Base-by-base conservation (phyloP, 225 moss, liverwort and hornwort species). In the Marchantia paleacea region DNA sequence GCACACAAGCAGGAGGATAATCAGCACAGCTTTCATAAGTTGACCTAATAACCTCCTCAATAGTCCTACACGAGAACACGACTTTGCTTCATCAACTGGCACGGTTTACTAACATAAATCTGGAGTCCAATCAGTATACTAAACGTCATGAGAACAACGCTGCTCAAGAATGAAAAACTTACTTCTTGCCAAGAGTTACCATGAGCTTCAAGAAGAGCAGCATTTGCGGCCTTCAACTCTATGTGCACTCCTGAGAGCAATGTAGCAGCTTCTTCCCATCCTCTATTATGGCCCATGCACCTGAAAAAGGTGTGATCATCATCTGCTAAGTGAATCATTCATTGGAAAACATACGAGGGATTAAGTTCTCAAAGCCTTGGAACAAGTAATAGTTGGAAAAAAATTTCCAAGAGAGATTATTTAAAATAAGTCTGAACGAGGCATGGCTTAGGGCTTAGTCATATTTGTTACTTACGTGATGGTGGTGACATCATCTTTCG, bases 221-320 rank as follows among this genome's bases (percentile, higher is more conserved):
- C 95, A 89, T 99, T 99, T 51, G 99, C 94, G 70, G 95, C 94
- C 83, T 99, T 94, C 66, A 99, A 78, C 87, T 99, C 95, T 73
- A 99, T 88, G 78, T 85, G 82, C 76, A 92, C 78, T 67, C 99
- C 99, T 80, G 91, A 91, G 39, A 95, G 85, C 31, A 90, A 75
- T 71, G 90, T 95, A 24, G 99, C 99, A 84, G 99, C 99, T 86
- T 99, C 99, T 91, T 99, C 99, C 99, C 95, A 99, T 28, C 99
- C 99, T 82, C 82, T 91, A 52, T 99, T 99, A 80, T 99, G 99
- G 29, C 99, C 99, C 99, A 99, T 99, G 82, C 99, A 99, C 95
- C 95, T 99, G 86, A 73, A 8, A 53, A 26, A 55, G 12, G 51
- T 24, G 24, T 22, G 29, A 3, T 19, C 10, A 12, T 7, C 6